Base-by-base conservation (phyloP, 2,329 filamentous ascomycete species). In the Aphanocladium album region DNA sequence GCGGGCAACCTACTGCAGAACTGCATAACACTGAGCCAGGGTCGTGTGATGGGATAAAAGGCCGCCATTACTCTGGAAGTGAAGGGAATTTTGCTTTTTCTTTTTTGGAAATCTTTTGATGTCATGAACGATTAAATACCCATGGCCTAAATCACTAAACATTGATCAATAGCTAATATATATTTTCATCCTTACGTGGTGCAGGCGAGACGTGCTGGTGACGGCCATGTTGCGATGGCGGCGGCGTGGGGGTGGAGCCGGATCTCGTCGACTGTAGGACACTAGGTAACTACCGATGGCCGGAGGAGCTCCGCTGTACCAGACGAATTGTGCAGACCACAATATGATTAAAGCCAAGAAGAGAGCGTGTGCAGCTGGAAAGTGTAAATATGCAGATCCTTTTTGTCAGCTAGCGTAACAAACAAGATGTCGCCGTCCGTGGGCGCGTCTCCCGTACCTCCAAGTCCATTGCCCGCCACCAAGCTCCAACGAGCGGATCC, bases 1-100 rank as follows among this genome's bases (percentile, higher is more conserved):
- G 93, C 91, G 39, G 89, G 89, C 35, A 88, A 85, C 23, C 77
- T 96, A 63, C 74, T 98, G 69, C 86, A 82, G 60, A 95, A 92
- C 71, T 96, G 93, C 72, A 90, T 96, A 65, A 80, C 85, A 63
- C 72, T 82, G 21, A 82, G 82, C 62, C 70, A 72, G 6, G 73
- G 73, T 17, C 54, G 27, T 9, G 59, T 61, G n/a, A 59, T 61
- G 23, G 61, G 66, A 51, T 87, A 37, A 37, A 3, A 6, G 14
- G n/a, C 25, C 11, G 9, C 35, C 4, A 11, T 16, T 17, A 39
- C 16, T 3, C 6, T 6, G 11, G 35, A 11, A 16, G 35, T 5
- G 12, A 17, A 39, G 35, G 35, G 12, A n/a, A n/a, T n/a, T n/a
- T n/a, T n/a, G n/a, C n/a, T n/a, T n/a, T n/a, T n/a, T n/a, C n/a